phyloP scores from a whole-genome alignment of 1,139 yeast genomes.

The Yamadazyma jaroonii region DNA sequence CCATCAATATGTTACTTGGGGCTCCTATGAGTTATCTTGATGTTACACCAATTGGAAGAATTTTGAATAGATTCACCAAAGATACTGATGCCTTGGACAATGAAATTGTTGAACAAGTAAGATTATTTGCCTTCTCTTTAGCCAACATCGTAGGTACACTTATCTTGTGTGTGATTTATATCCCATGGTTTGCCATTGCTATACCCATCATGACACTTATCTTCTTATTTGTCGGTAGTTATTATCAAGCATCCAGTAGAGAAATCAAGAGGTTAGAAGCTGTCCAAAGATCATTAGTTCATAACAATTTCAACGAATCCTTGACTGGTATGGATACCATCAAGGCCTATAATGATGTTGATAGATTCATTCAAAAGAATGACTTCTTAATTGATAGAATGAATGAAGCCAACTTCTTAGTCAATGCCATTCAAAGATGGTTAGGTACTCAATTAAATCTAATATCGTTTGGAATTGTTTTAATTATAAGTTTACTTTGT shows the following conservation, averaged over 20 bases:
- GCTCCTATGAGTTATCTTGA: conserved; percentile 60
- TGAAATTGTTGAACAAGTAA: conserved; percentile 62
- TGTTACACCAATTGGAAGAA: conserved; percentile 60
- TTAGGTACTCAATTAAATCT: conserved; percentile 65
- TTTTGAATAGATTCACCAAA: conserved; percentile 64
- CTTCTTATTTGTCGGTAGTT: conserved; percentile 40
- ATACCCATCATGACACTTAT: conserved; percentile 20
- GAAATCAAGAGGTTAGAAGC: conserved; percentile 85
- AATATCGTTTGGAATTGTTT: conserved; percentile 47
- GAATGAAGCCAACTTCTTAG: conserved; percentile 72
- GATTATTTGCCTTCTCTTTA: conserved; percentile 44
- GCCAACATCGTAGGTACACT: conserved; percentile 62
- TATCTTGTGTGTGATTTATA: conserved; percentile 64
- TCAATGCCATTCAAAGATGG: conserved; percentile 79
- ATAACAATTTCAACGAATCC: conserved; percentile 72
- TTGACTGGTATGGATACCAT: conserved; percentile 71
- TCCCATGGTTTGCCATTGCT: conserved; percentile 52
- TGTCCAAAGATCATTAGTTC: conserved; percentile 68
- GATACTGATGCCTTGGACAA: conserved; percentile 85
- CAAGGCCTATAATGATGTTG: conserved; percentile 53
- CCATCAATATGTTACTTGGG: conserved; percentile 60
- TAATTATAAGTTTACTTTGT: conserved; percentile 58
- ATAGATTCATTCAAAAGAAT: conserved; percentile 50
- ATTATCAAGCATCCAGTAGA: conserved; percentile 66
- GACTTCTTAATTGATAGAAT: conserved; percentile 54